Evolutionary conservation across 202 grass and related monocot species (phyloP), one percentile per base, ranked within the genome.

Genomic region (Dendrocalamus latiflorus): DNA sequence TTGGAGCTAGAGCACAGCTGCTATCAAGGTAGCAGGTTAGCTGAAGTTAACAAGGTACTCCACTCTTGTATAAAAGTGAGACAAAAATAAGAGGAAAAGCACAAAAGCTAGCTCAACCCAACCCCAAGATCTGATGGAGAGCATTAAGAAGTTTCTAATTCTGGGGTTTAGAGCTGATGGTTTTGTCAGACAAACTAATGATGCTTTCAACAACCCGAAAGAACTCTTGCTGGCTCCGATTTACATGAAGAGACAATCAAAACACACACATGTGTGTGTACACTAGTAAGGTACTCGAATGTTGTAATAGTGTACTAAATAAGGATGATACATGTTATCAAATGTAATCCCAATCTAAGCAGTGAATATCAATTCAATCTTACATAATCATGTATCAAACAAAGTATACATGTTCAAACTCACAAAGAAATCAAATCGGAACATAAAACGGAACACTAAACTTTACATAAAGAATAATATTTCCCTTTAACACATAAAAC

Each of bases 141-240:
- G 21, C 8, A 22, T 64, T 37, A 37, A 33, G 47, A 84, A 84
- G 62, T 26, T 76, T 77, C 72, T 68, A 58, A 59, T 84, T 38
- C 24, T 68, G 81, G 61, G 49, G 7, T 55, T 72, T 72, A 79
- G 18, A 44, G 22, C 30, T 14, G 56, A 21, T 72, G 22, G 55
- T 43, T 71, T 6, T 66, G 47, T 39, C 25, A 39, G 76, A n/a
- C 61, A 74, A 74, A 73, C 59, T 42, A 74, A 80, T 59, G 49
- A 68, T 75, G 69, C 84, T 17, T 15, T n/a, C 41, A 48, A 61
- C 60, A 75, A 39, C 41, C 50, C 59, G 37, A 69, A 66, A 55
- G 59, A 67, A 66, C 25, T 67, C 50, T 44, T 45, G 57, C 58
- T 65, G 43, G 20, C 37, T 73, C 24, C 37, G 9, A 49, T 48